Evolutionary conservation across 2,329 filamentous ascomycete genomes (phyloP).

Genomic region (Neonectria magnoliae): DNA sequence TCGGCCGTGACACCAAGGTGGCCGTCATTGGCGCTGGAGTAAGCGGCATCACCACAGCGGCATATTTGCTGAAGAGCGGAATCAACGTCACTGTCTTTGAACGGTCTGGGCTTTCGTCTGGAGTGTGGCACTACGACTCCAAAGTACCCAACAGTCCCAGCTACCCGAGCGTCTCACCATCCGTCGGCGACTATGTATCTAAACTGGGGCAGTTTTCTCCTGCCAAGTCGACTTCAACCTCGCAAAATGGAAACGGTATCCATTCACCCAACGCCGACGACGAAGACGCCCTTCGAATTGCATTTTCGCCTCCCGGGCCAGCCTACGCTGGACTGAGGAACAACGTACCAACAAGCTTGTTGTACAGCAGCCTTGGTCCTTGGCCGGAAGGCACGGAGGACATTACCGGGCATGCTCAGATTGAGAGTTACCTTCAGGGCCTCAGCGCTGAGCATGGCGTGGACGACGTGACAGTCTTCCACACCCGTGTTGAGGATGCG

Average conservation of each 20-base stretch:
- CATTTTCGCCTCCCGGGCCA: constrained; percentile 53
- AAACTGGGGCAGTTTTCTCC: constrained; percentile 16
- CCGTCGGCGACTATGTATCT: constrained; percentile 42
- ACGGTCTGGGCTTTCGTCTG: constrained; percentile 46
- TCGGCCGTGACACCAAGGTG: constrained; percentile 37
- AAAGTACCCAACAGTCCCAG: constrained; percentile 42
- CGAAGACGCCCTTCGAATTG: constrained; percentile 5
- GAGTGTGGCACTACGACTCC: constrained; percentile 52
- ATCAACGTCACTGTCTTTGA: constrained; percentile 53
- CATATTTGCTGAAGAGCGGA: constrained; percentile 49
- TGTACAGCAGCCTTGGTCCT: constrained; percentile 53
- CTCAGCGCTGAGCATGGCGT: constrained; percentile 63
- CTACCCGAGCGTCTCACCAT: constrained; percentile 47
- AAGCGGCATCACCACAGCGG: constrained; percentile 51
- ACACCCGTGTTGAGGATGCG: constrained; percentile 66
- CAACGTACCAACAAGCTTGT: constrained; percentile 74
- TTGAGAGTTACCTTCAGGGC: constrained; percentile 70
- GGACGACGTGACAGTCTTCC: constrained; percentile 59
- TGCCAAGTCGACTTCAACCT: neutral
- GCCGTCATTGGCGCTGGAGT: constrained; percentile 54
- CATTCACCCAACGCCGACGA: constrained; percentile 12
- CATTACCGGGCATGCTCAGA: constrained; percentile 64
- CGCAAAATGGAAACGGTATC: rapidly evolving
- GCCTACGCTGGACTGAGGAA: constrained; percentile 71
- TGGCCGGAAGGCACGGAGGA: constrained; percentile 71